A percentile compares a stretch with the other conserved stretches of the same genome.
phyloP scores from a whole-genome alignment of 331 rosid genomes.

The Acacia concinna region DNA sequence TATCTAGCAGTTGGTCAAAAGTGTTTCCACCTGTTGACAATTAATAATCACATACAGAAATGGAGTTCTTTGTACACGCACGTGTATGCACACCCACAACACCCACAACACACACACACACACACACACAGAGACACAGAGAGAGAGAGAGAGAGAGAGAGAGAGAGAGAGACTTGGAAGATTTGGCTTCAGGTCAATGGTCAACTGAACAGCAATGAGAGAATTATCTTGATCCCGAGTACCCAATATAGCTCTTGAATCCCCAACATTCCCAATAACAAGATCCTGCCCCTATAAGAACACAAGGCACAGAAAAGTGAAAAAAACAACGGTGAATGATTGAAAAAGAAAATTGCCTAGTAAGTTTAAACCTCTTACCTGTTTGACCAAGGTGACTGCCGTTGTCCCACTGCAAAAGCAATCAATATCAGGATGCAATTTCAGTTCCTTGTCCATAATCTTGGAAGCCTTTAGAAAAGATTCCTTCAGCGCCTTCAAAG shows the following conservation, averaged over 20 bases:
- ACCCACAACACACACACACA: no score
- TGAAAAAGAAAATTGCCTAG: neutral
- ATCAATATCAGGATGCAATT: constrained; percentile 51
- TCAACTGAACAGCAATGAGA: constrained; percentile 63
- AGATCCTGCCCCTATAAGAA: constrained; percentile 57
- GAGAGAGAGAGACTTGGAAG: constrained; percentile 58
- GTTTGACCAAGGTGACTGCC: constrained; percentile 71
- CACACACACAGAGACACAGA: no score
- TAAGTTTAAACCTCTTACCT: constrained; percentile 37
- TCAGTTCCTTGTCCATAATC: constrained; percentile 78
- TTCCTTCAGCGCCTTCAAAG: constrained; percentile 41
- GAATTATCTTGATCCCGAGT: constrained; percentile 48
- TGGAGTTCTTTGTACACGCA: neutral
- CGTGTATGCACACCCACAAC: neutral
- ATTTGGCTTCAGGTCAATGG: constrained; percentile 72
- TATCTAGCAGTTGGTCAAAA: neutral
- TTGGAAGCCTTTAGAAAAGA: constrained; percentile 61
- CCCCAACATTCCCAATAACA: constrained; percentile 73
- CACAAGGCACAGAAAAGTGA: neutral
- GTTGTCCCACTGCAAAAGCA: constrained; percentile 82
- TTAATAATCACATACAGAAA: neutral
- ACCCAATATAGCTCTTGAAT: constrained; percentile 80
- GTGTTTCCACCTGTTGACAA: neutral
- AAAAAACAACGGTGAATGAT: neutral
- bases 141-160: constrained; percentile 17